phyloP scores from a whole-genome alignment of 139 green algal genomes.

The Tetraselmis striata region DNA sequence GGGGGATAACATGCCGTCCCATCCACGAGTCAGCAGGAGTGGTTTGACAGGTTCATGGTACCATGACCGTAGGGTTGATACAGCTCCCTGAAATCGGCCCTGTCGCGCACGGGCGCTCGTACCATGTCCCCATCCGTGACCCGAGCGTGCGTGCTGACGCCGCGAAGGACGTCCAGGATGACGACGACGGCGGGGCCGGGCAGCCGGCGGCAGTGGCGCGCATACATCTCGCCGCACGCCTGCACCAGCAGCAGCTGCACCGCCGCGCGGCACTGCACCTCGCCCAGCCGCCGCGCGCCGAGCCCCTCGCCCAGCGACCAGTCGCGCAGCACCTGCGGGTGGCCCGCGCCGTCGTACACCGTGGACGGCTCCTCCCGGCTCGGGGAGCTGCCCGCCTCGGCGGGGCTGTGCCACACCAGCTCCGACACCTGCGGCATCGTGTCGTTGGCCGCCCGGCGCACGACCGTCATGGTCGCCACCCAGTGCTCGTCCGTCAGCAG shows the following conservation, averaged over 20 bases:
- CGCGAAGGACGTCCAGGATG: slow-evolving; percentile 62
- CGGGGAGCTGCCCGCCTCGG: not conserved
- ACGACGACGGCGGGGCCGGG: slow-evolving; percentile 22
- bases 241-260: slow-evolving; percentile 90
- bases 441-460: not conserved
- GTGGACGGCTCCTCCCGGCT: slow-evolving; percentile 34
- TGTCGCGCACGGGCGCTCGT: too few relatives aligned
- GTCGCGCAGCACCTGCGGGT: not conserved
- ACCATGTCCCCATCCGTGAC: slow-evolving; percentile 58
- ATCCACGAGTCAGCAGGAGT: too few relatives aligned
- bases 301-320: slow-evolving; percentile 50
- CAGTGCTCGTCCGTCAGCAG: slow-evolving; percentile 47
- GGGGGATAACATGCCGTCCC: too few relatives aligned
- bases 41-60: too few relatives aligned
- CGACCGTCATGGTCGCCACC: slow-evolving; percentile 16
- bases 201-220: slow-evolving; percentile 31
- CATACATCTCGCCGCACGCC: slow-evolving; percentile 58
- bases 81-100: too few relatives aligned
- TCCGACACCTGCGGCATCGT: not conserved
- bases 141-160: slow-evolving; percentile 52
- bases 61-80: too few relatives aligned
- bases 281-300: slow-evolving; percentile 68
- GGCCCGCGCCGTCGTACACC: slow-evolving; percentile 48
- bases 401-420: not conserved
- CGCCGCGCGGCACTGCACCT: slow-evolving; percentile 57